Evolutionary conservation across 2,329 filamentous ascomycete species (phyloP), one percentile per base, ranked within the genome.

Genomic region (Tolypocladium ovalisporum): DNA sequence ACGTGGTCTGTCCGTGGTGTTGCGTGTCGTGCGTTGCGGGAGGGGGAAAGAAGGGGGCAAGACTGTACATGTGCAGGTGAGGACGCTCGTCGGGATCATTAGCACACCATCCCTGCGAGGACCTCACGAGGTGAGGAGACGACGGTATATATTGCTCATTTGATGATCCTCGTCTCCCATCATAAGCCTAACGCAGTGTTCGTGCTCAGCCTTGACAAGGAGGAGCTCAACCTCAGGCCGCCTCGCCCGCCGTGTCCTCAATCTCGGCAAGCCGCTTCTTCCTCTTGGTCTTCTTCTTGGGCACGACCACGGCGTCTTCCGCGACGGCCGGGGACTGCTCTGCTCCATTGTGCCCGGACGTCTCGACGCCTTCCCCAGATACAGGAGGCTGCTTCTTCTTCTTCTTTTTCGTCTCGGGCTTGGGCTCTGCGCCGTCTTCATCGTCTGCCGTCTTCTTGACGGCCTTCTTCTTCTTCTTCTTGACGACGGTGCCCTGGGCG

Each of bases 381-480:
- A 8, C 44, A 3, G 24, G 27, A 32, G 55, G 60, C 70, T 62
- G 65, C 59, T 69, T 70, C 54, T 64, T 70, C 54, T 64, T 72
- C 61, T 67, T 73, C 60, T 67, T 73, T 68, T 78, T 82, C 66
- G 80, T 83, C 70, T 79, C 82, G 44, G 68, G 69, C 65, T 76
- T 77, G 56, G 75, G 72, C 24, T 74, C 71, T 6, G 56, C 57
- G 5, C 58, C 61, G 3, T 57, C 70, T 32, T 58, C 64, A n/a
- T 65, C 68, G 1, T 49, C 62, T 6, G 57, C 55, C 36, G 56
- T 62, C 58, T 76, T 79, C 65, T 77, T 78, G 71, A 79, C 81
- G 72, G 83, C 85, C 75, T 83, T 86, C 47, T 47, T 47, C 73
- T 83, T 86, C 73, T 86, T 88, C 67, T 82, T 86, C 69, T 79